Conservation (phyloP, 768 basidiomycete species). For the Auricularia sp. region DNA sequence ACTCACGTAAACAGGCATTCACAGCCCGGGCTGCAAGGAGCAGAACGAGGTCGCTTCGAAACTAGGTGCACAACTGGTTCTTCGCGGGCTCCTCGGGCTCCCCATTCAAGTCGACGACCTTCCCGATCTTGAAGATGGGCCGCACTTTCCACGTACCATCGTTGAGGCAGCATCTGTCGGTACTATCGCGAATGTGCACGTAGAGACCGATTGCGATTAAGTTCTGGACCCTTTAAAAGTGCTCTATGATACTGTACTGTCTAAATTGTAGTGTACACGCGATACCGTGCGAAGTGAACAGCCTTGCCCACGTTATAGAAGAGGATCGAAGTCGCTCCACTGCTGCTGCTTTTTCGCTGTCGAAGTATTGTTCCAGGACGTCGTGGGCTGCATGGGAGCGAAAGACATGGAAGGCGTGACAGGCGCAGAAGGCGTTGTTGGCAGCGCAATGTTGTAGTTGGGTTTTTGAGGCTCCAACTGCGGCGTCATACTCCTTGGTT, state of each 20-base stretch:
- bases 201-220: background rate
- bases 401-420: constrained; percentile 12
- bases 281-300: background rate
- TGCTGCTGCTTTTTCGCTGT: constrained; percentile 46
- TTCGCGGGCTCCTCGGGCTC: constrained; percentile 47
- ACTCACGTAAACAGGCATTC: constrained; percentile 40
- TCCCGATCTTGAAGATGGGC: constrained; percentile 10
- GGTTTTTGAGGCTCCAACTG: background rate
- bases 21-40: constrained; percentile 56
- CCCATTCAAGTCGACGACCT: constrained; percentile 30
- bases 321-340: constrained; percentile 79
- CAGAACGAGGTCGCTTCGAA: constrained; percentile 68
- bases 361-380: constrained; percentile 15
- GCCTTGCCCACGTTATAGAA: constrained; percentile 30
- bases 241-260: background rate
- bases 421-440: constrained; percentile 16
- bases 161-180: constrained; percentile 11
- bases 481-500: background rate
- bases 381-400: constrained; percentile 18
- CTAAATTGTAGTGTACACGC: background rate
- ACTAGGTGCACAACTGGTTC: constrained; percentile 57
- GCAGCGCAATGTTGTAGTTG: constrained; percentile 23
- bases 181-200: background rate
- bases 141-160: constrained; percentile 6
- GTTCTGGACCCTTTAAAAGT: background rate